A percentile compares a stretch with the other conserved stretches of the same genome.
These are phyloP conservation scores for Cenchrus purpureus DNA, from an alignment of 176 grass and related monocot species.

Conservation along the genomic window DNA sequence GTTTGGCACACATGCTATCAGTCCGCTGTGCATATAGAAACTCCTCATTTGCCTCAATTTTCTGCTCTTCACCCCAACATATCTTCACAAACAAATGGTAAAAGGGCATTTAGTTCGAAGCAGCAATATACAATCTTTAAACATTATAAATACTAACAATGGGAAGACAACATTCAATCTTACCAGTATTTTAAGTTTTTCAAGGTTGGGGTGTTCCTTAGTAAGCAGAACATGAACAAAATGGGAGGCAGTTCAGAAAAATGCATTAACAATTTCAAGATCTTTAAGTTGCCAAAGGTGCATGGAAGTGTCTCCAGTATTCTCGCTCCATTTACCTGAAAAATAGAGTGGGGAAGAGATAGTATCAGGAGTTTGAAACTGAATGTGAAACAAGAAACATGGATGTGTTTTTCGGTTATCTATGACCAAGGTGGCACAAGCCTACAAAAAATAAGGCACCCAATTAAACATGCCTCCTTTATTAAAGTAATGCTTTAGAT, in stretches of 20 bases:
- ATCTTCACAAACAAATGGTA: constrained; percentile 17
- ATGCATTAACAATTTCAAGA: constrained; percentile 16
- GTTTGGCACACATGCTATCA: constrained; percentile 43
- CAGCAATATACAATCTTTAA: not conserved
- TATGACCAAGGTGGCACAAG: not conserved
- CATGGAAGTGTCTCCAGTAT: constrained; percentile 34
- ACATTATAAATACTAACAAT: not conserved
- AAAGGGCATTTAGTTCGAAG: not conserved
- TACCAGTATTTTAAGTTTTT: constrained; percentile 36
- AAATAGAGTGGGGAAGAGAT: not conserved
- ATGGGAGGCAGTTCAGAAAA: constrained; percentile 34
- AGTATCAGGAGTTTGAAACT: not conserved
- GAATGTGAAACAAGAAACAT: not conserved
- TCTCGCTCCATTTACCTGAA: not conserved
- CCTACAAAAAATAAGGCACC: too few species aligned
- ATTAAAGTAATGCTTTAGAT: too few species aligned
- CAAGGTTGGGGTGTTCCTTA: constrained; percentile 31
- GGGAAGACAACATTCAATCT: not conserved
- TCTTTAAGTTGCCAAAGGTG: constrained; percentile 32
- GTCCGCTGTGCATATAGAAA: constrained; percentile 40
- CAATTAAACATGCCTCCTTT: too few species aligned
- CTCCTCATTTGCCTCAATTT: constrained; percentile 1
- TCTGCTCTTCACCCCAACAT: not conserved
- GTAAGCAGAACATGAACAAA: constrained; percentile 23
- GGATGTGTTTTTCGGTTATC: not conserved